Percentiles rank a stretch among this genome's conserved stretches.
phyloP scores from a whole-genome alignment of 108 stramenopile genomes.

The Stephanodiscus triporus region DNA sequence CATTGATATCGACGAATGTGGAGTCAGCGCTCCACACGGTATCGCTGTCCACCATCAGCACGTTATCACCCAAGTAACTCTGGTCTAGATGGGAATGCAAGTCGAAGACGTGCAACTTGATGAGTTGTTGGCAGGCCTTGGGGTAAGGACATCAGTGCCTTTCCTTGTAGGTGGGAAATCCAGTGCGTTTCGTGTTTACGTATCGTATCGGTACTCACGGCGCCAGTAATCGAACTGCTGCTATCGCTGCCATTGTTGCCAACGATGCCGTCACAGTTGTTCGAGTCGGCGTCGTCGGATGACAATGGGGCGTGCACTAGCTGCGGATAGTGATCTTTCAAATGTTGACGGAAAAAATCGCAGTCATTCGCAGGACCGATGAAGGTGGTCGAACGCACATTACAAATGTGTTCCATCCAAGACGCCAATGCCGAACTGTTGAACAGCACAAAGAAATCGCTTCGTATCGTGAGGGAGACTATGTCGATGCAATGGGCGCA shows the following conservation, averaged over 20 bases:
- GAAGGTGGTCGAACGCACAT: constrained; percentile 41
- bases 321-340: constrained; percentile 25
- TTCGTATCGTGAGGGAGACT: constrained; percentile 32
- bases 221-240: neutral
- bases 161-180: constrained; percentile 19
- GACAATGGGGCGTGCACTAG: neutral
- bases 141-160: constrained; percentile 24
- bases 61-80: constrained; percentile 24
- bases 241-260: neutral
- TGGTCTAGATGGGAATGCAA: constrained; percentile 12
- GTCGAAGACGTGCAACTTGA: constrained; percentile 44
- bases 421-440: constrained; percentile 41
- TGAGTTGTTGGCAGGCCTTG: constrained; percentile 34
- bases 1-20: constrained; percentile 32
- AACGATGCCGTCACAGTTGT: too few species aligned
- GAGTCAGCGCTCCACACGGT: constrained; percentile 40
- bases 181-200: constrained; percentile 48
- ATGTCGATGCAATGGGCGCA: constrained; percentile 22
- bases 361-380: constrained; percentile 35
- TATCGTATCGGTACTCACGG: constrained; percentile 20
- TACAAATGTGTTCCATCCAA: constrained; percentile 41
- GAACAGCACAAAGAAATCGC: constrained; percentile 39
- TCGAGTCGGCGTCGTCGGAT: too few species aligned
- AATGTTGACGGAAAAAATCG: constrained; percentile 15
- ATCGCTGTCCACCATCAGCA: constrained; percentile 37